Conservation (phyloP, 495 filamentous ascomycete genomes). For the Penicilliopsis zonata region DNA sequence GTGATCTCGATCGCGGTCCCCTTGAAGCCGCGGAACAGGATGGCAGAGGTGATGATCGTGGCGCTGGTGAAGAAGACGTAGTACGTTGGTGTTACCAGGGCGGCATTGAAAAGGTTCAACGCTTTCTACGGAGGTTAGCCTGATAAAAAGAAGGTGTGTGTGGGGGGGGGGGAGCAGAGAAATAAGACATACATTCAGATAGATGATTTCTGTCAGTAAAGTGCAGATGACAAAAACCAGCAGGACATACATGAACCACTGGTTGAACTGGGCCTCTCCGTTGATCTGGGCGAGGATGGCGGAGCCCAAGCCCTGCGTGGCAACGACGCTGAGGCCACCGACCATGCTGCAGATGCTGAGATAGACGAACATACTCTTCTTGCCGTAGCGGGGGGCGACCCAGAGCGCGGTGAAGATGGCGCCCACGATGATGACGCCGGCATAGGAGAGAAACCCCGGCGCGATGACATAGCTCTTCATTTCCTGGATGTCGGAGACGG, state of each 20-base stretch:
- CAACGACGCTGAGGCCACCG: conserved; percentile 88
- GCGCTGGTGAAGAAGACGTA: conserved; percentile 96
- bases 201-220: conserved; percentile 86
- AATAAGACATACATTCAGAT: conserved; percentile 67
- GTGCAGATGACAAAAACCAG: conserved; percentile 84
- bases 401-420: conserved; percentile 64
- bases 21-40: conserved; percentile 92
- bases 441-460: conserved; percentile 77
- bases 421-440: conserved; percentile 71
- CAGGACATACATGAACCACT: conserved; percentile 93
- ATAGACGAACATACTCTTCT: conserved; percentile 96
- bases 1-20: conserved; percentile 68
- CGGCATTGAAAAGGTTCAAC: conserved; percentile 93
- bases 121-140: conserved; percentile 62
- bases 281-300: conserved; percentile 79
- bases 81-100: conserved; percentile 93
- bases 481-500: conserved; percentile 80
- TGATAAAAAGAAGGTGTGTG: conserved; percentile 12
- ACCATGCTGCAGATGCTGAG: conserved; percentile 90
- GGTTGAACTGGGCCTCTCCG: conserved; percentile 79
- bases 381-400: conserved; percentile 82
- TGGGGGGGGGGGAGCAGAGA: conserved; percentile 1
- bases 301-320: conserved; percentile 85
- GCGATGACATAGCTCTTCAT: conserved; percentile 83
- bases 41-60: conserved; percentile 85